A percentile compares a stretch with the other conserved stretches of the same genome.
Conservation (phyloP, 169 alveolate genomes). For the Plasmodium falciparum region DNA sequence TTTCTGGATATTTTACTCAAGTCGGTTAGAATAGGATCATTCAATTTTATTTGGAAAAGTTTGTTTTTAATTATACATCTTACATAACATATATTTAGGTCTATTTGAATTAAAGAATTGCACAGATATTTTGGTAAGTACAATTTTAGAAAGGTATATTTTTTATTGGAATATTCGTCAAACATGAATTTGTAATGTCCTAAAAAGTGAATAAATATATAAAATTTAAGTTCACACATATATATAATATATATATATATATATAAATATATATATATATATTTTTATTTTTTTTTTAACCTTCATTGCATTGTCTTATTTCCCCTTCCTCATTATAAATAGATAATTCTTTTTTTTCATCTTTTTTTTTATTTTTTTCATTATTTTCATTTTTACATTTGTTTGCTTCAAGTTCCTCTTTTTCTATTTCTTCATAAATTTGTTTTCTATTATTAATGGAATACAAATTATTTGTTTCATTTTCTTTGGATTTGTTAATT, state of each 20-base stretch:
- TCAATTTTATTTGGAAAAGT: slow-evolving; percentile 87
- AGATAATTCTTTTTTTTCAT: slow-evolving; percentile 71
- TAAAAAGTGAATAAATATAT: slow-evolving; percentile 7
- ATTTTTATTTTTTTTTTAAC: slow-evolving; percentile 51
- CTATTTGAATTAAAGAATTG: slow-evolving; percentile 87
- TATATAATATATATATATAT: slow-evolving; percentile 21
- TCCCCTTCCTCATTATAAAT: slow-evolving; percentile 88
- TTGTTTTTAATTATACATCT: slow-evolving; percentile 90
- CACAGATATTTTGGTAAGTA: slow-evolving; percentile 89
- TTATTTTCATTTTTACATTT: slow-evolving; percentile 8
- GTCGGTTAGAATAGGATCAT: slow-evolving; percentile 68
- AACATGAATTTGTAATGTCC: slow-evolving; percentile 76
- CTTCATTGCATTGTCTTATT: slow-evolving; percentile 91
- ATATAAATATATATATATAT: slow-evolving; percentile 60
- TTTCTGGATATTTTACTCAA: slow-evolving; percentile 57
- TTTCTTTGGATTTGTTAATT: not conserved
- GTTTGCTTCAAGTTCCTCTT: slow-evolving; percentile 22
- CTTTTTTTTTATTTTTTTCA: slow-evolving; percentile 76
- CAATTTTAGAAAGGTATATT: slow-evolving; percentile 83
- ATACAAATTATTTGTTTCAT: slow-evolving; percentile 67
- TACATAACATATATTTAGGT: slow-evolving; percentile 89
- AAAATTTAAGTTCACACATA: not conserved
- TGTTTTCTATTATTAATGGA: slow-evolving; percentile 79
- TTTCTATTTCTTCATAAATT: slow-evolving; percentile 79
- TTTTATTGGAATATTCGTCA: slow-evolving; percentile 77